Evolutionary conservation across 2,329 filamentous ascomycete species (phyloP), one percentile per base, ranked within the genome.

Genomic region (Scolecobasidium constrictum): DNA sequence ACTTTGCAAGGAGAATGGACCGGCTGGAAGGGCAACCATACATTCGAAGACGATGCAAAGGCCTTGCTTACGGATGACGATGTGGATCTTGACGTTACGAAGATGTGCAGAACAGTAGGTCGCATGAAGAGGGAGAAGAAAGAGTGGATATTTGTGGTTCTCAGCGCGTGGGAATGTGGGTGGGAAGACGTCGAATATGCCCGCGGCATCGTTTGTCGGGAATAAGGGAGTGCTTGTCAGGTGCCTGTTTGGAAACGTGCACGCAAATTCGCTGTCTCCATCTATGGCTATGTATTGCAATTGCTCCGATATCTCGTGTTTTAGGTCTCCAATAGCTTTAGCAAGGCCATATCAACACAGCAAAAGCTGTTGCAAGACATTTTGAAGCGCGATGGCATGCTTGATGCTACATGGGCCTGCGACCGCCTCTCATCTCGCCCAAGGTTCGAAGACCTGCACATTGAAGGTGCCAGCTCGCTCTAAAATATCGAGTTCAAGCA

Each of bases 151-250:
- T 54, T 72, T 39, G 56, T 62, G 6, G 58, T 77, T 4, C 53
- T 70, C 44, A 73, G 65, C 43, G 66, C 75, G 11, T 70, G 71
- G 63, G 60, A 68, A 46, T 69, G 68, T 3, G 65, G 59, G 22
- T 72, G 67, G 68, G 71, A 73, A 21, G 73, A 76, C 50, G 60
- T 76, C n/a, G 57, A 62, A 9, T 66, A 64, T 60, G 70, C 67
- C 3, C 66, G 67, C 46, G 65, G 62, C 4, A 68, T 74, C 35
- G 45, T 48, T 20, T 46, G 40, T 44, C 23, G 26, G 12, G 9
- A 20, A n/a, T n/a, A n/a, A n/a, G n/a, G 12, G 17, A 9, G 12
- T 31, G 26, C 26, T n/a, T n/a, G n/a, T n/a, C n/a, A n/a, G n/a
- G n/a, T n/a, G n/a, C n/a, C n/a, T n/a, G n/a, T n/a, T n/a, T n/a